A percentile compares a stretch with the other conserved stretches of the same genome.
phyloP scores from a whole-genome alignment of 345 rosid genomes.

The Eucalyptus pauciflora region DNA sequence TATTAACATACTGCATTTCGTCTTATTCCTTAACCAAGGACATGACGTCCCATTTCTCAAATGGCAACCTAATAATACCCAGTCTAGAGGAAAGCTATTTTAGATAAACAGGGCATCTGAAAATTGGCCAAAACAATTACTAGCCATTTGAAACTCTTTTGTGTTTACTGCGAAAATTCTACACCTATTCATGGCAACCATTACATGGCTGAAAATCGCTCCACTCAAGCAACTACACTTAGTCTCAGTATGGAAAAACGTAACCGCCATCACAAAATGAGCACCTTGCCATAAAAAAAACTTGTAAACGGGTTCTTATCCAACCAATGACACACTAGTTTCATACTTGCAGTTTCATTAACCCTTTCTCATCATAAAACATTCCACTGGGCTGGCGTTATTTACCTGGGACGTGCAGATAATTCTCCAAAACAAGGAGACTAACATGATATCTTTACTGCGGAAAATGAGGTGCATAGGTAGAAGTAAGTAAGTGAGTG shows the following conservation, averaged over 20 bases:
- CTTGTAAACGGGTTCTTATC: background rate
- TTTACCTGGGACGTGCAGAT: background rate
- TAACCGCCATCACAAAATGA: rapidly evolving
- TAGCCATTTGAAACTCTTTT: no score
- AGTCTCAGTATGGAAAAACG: rapidly evolving
- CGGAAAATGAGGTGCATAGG: rapidly evolving
- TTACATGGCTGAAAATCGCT: rapidly evolving
- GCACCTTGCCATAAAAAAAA: background rate
- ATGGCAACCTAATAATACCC: background rate
- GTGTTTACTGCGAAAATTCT: no score
- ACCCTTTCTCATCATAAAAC: no score
- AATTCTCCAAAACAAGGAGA: background rate
- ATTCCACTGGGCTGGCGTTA: no score
- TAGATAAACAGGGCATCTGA: background rate
- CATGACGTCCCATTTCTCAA: background rate
- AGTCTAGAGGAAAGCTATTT: background rate
- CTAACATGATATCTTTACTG: background rate
- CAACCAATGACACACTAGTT: background rate
- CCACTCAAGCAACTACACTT: no score
- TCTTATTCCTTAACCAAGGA: background rate
- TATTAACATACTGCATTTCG: no score
- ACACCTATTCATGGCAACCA: no score
- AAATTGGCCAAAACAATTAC: background rate
- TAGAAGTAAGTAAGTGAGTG: rapidly evolving
- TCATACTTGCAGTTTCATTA: background rate